Conservation (phyloP, 208 protist species). For the Crithidia sp. region DNA sequence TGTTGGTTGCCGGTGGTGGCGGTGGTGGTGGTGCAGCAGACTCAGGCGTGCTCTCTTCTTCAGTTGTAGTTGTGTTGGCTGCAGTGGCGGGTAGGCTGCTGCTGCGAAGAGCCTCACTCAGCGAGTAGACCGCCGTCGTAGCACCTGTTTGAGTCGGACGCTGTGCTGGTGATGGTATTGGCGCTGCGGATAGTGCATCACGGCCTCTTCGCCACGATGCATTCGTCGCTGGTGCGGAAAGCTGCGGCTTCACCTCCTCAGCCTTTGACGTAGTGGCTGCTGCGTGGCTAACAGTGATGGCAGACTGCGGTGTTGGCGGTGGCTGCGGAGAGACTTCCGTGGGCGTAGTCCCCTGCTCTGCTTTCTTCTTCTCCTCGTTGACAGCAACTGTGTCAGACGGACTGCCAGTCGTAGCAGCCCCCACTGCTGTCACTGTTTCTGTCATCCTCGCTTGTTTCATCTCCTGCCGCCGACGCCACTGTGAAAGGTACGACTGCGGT, state of each 20-base stretch:
- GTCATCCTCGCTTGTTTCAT: not conserved
- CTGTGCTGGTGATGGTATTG: no score
- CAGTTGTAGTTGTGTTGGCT: not conserved
- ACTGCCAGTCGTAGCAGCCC: not conserved
- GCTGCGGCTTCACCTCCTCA: conserved; percentile 3
- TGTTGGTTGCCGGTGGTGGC: not conserved
- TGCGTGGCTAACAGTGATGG: no score
- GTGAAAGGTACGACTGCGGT: conserved; percentile 23
- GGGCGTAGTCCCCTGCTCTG: not conserved
- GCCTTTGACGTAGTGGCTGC: not conserved
- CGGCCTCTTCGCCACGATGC: not conserved
- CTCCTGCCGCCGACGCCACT: conserved; percentile 29
- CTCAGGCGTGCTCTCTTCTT: not conserved
- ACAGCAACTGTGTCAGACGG: no score
- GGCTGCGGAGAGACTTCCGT: not conserved
- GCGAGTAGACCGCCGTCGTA: not conserved
- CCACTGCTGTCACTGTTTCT: not conserved
- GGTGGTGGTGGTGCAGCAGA: not conserved
- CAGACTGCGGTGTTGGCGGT: not conserved
- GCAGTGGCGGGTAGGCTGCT: not conserved
- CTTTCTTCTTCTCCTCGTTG: no score
- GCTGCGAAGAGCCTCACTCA: conserved; percentile 9
- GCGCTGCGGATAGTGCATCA: no score
- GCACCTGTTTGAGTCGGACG: not conserved
- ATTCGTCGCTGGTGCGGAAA: not conserved